Conservation (phyloP, 2,329 filamentous ascomycete species). For the Hymenoscyphus albidus region DNA sequence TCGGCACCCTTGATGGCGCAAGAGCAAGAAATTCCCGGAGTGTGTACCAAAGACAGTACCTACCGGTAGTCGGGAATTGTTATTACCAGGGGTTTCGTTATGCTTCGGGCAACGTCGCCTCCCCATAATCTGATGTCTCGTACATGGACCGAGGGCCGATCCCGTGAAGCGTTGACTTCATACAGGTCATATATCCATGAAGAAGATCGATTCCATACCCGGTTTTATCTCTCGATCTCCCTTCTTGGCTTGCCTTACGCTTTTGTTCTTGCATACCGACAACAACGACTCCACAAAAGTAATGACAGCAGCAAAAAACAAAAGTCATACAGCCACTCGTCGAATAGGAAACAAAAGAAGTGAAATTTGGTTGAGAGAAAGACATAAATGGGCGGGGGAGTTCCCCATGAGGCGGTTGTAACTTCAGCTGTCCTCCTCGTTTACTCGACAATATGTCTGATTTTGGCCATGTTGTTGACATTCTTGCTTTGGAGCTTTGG, state of each 20-base stretch:
- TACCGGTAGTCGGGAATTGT: conserved; percentile 2
- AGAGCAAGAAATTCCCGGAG: background rate
- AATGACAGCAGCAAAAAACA: background rate
- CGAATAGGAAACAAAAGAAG: background rate
- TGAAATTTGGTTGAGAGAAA: background rate
- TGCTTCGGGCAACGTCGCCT: conserved; percentile 1
- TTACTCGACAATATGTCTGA: conserved; percentile 31
- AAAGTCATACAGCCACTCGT: background rate
- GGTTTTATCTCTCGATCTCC: background rate
- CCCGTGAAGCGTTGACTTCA: conserved; percentile 5
- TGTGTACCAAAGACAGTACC: background rate
- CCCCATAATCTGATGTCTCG: background rate
- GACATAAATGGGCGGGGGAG: conserved; percentile 20
- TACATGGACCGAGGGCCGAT: conserved; percentile 1
- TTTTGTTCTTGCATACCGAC: background rate
- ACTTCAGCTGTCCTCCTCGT: conserved; percentile 29
- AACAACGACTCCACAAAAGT: background rate
- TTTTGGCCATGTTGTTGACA: conserved; percentile 23
- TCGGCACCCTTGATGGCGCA: background rate
- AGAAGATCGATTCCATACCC: conserved; percentile 1
- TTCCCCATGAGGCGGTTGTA: conserved; percentile 28
- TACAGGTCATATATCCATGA: conserved; percentile 10
- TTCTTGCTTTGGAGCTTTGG: conserved; percentile 32
- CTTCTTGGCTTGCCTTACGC: background rate
- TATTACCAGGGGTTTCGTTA: background rate